Evolutionary conservation across 2,329 filamentous ascomycete species (phyloP), one percentile per base, ranked within the genome.

Genomic region (Claviceps purpurea): DNA sequence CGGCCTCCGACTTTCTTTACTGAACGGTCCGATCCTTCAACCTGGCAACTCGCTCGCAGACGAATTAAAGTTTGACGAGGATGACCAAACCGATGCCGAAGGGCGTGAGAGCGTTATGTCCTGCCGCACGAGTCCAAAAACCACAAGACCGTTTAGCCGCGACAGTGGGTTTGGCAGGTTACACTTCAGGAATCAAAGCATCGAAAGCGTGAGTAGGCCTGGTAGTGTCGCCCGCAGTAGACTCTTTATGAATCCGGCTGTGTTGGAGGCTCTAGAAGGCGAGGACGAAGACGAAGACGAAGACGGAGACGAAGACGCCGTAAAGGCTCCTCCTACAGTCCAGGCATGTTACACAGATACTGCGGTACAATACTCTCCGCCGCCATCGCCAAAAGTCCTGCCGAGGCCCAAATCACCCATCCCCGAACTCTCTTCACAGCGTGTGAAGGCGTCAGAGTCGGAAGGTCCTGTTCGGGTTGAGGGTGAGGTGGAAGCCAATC

Each of bases 51-150:
- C 85, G 56, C 74, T 98, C 42, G 93, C 93, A 0, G 90, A 97
- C 60, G 93, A 98, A 69, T 76, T 98, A 51, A 84, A 87, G 56
- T 86, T 95, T 56, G 87, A 91, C 52, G 87, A 90, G 37, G 75
- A 79, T 44, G 78, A 81, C 51, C 73, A 86, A 56, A 84, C 85
- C 39, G 83, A 90, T 56, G 77, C 84, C 45, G 85, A 88, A 49
- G 82, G 83, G 1, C 79, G 82, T 40, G 78, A 83, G 52, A 85
- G 79, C 55, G 73, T 74, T 16, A 60, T 82, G 48, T 83, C 81
- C 2, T 68, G 70, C 52, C 61, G 66, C 50, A 62, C 65, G 7
- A 68, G 71, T 37, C 63, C 67, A 47, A 67, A 68, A 18, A 79
- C 81, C 57, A 67, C 65, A 39, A 74, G 79, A 30, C 78, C 71